Conservation (phyloP, 306 rosid genomes). For the Rubus idaeus region DNA sequence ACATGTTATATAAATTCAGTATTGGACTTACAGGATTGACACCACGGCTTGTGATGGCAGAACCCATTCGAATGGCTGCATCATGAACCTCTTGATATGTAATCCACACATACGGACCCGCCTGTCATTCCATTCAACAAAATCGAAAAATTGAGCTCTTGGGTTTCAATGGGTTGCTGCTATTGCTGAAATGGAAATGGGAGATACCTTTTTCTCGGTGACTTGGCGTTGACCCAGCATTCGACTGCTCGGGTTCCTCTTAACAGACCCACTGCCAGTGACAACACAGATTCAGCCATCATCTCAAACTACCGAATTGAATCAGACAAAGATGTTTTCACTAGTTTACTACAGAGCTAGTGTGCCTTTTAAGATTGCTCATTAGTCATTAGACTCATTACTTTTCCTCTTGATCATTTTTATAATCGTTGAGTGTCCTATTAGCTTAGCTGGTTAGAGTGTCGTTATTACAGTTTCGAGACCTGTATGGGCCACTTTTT, state of each 20-base stretch:
- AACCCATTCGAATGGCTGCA: too few relatives aligned
- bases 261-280: conserved; percentile 31
- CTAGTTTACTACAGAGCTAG: too few relatives aligned
- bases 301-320: conserved; percentile 3
- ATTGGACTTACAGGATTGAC: too few relatives aligned
- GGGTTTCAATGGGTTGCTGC: not conserved
- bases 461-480: conserved; percentile 28
- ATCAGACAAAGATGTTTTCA: too few relatives aligned
- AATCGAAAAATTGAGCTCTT: conserved; percentile 5
- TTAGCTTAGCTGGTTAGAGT: not conserved
- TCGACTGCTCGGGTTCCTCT: conserved; percentile 51
- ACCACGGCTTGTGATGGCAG: too few relatives aligned
- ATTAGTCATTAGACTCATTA: too few relatives aligned
- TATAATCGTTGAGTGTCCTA: not conserved
- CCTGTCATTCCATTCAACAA: too few relatives aligned
- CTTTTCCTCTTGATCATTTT: too few relatives aligned
- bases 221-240: conserved; percentile 77
- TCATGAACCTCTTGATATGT: too few relatives aligned
- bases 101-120: too few relatives aligned
- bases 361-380: too few relatives aligned
- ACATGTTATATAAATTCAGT: too few relatives aligned
- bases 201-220: conserved; percentile 57
- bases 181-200: not conserved
- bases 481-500: conserved; percentile 16
- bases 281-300: conserved; percentile 51